A percentile compares a stretch with the other conserved stretches of the same genome.
Conservation (phyloP, 192 early-diverging fungal species). For the Podochytrium sp. region DNA sequence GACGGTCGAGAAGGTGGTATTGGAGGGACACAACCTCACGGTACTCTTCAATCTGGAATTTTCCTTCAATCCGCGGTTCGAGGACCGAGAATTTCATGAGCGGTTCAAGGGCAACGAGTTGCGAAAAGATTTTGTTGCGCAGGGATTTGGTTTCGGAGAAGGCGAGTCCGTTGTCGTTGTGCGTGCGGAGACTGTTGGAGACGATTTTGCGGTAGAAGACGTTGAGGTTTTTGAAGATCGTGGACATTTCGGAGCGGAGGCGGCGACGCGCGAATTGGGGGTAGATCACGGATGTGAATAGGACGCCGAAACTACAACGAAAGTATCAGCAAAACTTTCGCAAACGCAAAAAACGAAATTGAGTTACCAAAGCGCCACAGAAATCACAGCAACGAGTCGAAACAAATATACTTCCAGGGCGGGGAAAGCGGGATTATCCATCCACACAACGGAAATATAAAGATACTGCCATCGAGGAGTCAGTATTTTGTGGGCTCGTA, state of each 20-base stretch:
- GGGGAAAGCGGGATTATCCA: neutral
- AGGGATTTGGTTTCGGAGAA: neutral
- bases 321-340: too few relatives aligned
- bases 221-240: slow-evolving; percentile 7
- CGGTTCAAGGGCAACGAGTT: slow-evolving; percentile 10
- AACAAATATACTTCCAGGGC: slow-evolving; percentile 5
- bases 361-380: neutral
- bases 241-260: slow-evolving; percentile 5
- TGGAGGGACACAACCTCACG: slow-evolving; percentile 1
- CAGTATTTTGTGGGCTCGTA: too few relatives aligned
- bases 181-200: neutral
- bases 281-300: slow-evolving; percentile 25
- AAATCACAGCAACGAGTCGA: neutral
- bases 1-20: slow-evolving; percentile 3
- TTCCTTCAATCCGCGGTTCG: slow-evolving; percentile 16
- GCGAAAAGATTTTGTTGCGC: neutral
- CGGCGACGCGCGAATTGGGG: slow-evolving; percentile 18
- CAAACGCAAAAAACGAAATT: too few relatives aligned
- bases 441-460: neutral
- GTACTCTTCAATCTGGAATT: slow-evolving; percentile 3
- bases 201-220: slow-evolving; percentile 19
- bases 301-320: slow-evolving; percentile 15
- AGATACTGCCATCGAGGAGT: neutral
- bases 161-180: neutral
- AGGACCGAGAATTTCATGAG: slow-evolving; percentile 1